Conservation (phyloP, 495 filamentous ascomycete species). For the Daldinia decipiens region DNA sequence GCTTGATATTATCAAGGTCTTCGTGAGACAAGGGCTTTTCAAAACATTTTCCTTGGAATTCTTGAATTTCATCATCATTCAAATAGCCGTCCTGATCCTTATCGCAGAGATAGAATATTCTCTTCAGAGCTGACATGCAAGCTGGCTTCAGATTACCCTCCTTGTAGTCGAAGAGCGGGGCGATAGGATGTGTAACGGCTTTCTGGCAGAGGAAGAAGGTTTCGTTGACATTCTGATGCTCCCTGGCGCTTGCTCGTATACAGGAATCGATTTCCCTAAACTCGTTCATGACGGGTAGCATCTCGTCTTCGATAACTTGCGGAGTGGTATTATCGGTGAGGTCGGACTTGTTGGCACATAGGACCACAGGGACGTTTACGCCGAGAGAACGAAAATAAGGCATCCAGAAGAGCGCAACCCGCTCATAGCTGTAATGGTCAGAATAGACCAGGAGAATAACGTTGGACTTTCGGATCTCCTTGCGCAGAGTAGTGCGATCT, state of each 20-base stretch:
- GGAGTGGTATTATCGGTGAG: conserved; percentile 75
- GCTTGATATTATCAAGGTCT: conserved; percentile 89
- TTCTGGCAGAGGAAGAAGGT: conserved; percentile 98
- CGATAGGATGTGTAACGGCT: conserved; percentile 97
- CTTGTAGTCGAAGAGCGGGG: conserved; percentile 95
- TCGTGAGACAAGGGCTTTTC: conserved; percentile 80
- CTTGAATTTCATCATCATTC: conserved; percentile 87
- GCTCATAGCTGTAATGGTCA: conserved; percentile 98
- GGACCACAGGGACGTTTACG: conserved; percentile 96
- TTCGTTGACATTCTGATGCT: conserved; percentile 95
- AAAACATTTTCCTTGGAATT: conserved; percentile 92
- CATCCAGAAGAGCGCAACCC: conserved; percentile 97
- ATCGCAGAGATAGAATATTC: conserved; percentile 95
- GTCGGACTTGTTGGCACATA: conserved; percentile 97
- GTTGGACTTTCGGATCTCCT: conserved; percentile 95
- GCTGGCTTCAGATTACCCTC: conserved; percentile 88
- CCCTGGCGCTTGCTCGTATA: conserved; percentile 92
- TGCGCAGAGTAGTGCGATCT: conserved; percentile 85
- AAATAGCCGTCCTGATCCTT: conserved; percentile 96
- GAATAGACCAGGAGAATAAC: conserved; percentile 98
- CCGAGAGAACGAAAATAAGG: conserved; percentile 96
- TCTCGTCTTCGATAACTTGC: conserved; percentile 92
- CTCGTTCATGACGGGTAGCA: conserved; percentile 97
- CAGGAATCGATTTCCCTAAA: conserved; percentile 99
- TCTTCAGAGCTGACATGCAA: conserved; percentile 82